phyloP scores from a whole-genome alignment of 1,284 basidiomycete species.

The Puccinia coronata region DNA sequence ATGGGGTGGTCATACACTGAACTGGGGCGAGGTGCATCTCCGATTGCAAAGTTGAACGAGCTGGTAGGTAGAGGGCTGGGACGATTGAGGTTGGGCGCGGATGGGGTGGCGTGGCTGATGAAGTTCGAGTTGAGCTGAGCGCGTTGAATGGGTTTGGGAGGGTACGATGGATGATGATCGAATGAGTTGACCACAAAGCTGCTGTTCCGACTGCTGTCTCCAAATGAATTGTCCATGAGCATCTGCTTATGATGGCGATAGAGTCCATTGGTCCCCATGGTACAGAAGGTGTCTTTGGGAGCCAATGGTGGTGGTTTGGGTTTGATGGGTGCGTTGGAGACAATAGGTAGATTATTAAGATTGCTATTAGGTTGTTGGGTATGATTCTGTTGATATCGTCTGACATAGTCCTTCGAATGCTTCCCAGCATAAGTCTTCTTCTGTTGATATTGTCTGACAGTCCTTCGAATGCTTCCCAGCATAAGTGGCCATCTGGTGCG shows the following conservation, averaged over 20 bases:
- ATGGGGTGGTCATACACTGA: slow-evolving; percentile 18
- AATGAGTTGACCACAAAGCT: slow-evolving; percentile 40
- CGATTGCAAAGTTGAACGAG: slow-evolving; percentile 16
- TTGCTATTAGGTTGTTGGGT: neutral
- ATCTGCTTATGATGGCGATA: slow-evolving; percentile 27
- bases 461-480: too few relatives aligned
- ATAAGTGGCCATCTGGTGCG: slow-evolving; percentile 47
- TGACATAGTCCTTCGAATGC: slow-evolving; percentile 49
- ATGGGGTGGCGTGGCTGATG: slow-evolving; percentile 12
- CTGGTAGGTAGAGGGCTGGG: slow-evolving; percentile 6
- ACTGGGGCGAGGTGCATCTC: neutral
- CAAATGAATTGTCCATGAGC: slow-evolving; percentile 39
- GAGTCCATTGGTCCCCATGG: slow-evolving; percentile 28
- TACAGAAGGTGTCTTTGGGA: slow-evolving; percentile 43
- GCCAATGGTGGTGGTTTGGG: slow-evolving; percentile 19
- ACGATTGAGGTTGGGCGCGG: slow-evolving; percentile 30
- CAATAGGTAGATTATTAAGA: slow-evolving; percentile 1
- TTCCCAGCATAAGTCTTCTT: too few relatives aligned
- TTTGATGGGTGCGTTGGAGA: slow-evolving; percentile 34
- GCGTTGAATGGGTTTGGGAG: slow-evolving; percentile 19
- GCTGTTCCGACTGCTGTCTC: slow-evolving; percentile 42
- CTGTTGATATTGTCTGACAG: too few relatives aligned
- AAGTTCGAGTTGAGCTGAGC: slow-evolving; percentile 1
- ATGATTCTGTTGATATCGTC: slow-evolving; percentile 14
- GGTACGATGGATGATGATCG: slow-evolving; percentile 32